phyloP scores from a whole-genome alignment of 352 stramenopile species.

The Lagenidium sp. region DNA sequence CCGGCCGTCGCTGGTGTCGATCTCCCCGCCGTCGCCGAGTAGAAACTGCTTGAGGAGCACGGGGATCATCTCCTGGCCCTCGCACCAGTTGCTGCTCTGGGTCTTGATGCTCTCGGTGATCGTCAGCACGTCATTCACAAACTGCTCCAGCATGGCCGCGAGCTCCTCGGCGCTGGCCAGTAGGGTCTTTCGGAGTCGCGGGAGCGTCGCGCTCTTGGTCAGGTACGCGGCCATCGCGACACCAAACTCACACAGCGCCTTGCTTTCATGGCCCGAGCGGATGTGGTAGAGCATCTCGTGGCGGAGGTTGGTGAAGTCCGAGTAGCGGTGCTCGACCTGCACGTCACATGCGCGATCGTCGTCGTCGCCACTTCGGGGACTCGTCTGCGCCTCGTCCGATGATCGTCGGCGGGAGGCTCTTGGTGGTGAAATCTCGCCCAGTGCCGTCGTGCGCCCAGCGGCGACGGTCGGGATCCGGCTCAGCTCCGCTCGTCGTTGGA shows the following conservation, averaged over 20 bases:
- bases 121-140: background rate
- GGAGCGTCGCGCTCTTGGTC: conserved; percentile 1
- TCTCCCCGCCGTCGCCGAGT: conserved; percentile 2
- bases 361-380: too few species aligned
- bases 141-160: background rate
- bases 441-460: too few species aligned
- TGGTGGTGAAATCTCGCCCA: too few species aligned
- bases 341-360: too few species aligned
- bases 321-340: conserved; percentile 6
- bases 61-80: conserved; percentile 1
- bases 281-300: conserved; percentile 10
- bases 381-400: too few species aligned
- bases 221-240: background rate
- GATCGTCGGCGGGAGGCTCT: too few species aligned
- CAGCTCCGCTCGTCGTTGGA: too few species aligned
- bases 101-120: background rate
- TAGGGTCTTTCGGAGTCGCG: conserved; percentile 1
- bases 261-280: conserved; percentile 3
- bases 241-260: conserved; percentile 9
- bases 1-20: too few species aligned
- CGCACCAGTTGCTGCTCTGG: background rate
- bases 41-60: conserved; percentile 7
- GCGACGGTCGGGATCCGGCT: too few species aligned
- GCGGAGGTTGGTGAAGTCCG: conserved; percentile 8
- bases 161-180: background rate